Percentiles rank a stretch among this genome's conserved stretches.
Conservation (phyloP, 2,329 filamentous ascomycete genomes). For the Fusarium multiceps region DNA sequence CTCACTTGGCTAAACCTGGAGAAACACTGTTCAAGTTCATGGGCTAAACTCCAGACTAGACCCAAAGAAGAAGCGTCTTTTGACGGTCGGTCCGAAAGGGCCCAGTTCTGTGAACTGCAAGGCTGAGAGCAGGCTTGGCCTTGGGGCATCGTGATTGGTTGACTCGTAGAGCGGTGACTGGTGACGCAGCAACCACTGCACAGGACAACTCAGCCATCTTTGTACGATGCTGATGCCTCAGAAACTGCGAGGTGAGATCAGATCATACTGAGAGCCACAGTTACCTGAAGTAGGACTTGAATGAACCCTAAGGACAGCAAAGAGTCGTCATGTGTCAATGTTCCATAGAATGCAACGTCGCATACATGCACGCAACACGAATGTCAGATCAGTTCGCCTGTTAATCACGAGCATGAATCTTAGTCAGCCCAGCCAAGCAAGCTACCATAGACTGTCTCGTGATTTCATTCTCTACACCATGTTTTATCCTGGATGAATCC, state of each 20-base stretch:
- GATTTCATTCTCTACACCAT: background rate
- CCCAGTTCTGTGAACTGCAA: conserved; percentile 24
- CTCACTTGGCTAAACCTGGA: conserved; percentile 40
- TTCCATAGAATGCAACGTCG: conserved; percentile 35
- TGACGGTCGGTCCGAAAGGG: conserved; percentile 47
- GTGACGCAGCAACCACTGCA: background rate
- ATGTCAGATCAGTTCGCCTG: conserved; percentile 12
- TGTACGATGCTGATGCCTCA: background rate
- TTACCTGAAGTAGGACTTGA: background rate
- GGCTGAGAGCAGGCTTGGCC: conserved; percentile 33
- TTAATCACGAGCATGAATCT: conserved; percentile 2
- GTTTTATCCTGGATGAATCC: background rate
- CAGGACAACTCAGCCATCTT: background rate
- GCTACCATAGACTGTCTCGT: conserved; percentile 22
- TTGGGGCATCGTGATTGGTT: background rate
- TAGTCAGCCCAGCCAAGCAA: background rate
- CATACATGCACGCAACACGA: conserved; percentile 6
- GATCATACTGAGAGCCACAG: conserved; percentile 9
- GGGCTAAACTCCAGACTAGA: conserved; percentile 33
- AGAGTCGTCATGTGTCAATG: conserved; percentile 26
- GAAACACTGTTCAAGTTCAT: conserved; percentile 33
- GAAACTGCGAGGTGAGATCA: conserved; percentile 4
- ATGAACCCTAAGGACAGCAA: conserved; percentile 3
- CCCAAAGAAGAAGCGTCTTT: conserved; percentile 24
- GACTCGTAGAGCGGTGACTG: background rate